phyloP scores from a whole-genome alignment of 768 basidiomycete genomes.

The Hortiboletus campestris region DNA sequence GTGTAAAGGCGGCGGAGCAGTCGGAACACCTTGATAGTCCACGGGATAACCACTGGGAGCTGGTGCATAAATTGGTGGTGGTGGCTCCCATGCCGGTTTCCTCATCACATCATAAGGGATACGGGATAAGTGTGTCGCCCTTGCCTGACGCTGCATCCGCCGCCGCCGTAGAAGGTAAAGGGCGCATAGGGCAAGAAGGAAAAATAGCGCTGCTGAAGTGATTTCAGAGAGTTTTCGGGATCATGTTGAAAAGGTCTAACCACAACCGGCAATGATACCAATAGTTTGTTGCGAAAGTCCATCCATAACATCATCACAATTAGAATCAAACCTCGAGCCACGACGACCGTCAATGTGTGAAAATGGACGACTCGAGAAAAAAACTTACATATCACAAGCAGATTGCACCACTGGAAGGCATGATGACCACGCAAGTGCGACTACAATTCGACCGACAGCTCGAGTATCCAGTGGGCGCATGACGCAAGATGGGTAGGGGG shows the following conservation, averaged over 20 bases:
- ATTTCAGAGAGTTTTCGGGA: constrained; percentile 1
- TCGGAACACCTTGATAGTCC: background rate
- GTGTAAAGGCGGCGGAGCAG: background rate
- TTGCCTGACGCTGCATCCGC: background rate
- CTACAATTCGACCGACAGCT: background rate
- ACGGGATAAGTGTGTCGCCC: background rate
- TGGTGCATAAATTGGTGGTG: constrained; percentile 1
- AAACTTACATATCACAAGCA: constrained; percentile 16
- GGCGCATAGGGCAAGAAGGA: background rate
- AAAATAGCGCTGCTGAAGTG: background rate
- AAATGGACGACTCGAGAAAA: background rate
- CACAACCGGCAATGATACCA: background rate
- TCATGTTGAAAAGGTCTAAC: constrained; percentile 6
- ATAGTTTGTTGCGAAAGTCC: background rate
- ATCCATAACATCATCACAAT: background rate
- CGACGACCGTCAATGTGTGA: background rate
- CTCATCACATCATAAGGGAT: background rate
- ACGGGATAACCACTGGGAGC: background rate
- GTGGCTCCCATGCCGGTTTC: background rate
- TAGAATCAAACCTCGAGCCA: background rate
- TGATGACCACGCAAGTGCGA: background rate
- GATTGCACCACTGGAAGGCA: constrained; percentile 4
- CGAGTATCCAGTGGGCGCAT: constrained; percentile 5
- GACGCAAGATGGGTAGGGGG: background rate
- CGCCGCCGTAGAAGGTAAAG: background rate